Conservation (phyloP, 2,329 filamentous ascomycete genomes). For the Didymella exigua region DNA sequence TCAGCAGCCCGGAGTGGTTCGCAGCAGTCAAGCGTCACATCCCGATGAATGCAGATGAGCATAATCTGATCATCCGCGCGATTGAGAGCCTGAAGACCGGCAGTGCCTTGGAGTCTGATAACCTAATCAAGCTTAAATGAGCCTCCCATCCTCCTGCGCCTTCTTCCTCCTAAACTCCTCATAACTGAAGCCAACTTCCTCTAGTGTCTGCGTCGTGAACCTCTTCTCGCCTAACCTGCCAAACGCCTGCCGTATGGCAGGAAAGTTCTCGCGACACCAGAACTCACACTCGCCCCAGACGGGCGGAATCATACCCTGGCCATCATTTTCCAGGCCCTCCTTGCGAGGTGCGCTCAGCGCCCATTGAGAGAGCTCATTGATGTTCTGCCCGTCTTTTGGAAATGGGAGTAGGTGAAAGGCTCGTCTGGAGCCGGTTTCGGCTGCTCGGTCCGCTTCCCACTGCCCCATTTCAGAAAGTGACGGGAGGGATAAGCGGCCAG, state of each 20-base stretch:
- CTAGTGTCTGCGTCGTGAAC: slow-evolving; percentile 64
- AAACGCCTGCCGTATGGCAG: slow-evolving; percentile 74
- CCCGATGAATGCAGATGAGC: too few species aligned
- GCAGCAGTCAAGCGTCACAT: too few species aligned
- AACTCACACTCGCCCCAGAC: slow-evolving; percentile 72
- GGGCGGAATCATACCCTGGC: slow-evolving; percentile 69
- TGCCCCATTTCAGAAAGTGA: slow-evolving; percentile 65
- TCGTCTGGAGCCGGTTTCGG: slow-evolving; percentile 54
- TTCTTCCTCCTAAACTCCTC: slow-evolving; percentile 35
- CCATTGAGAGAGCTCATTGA: slow-evolving; percentile 72
- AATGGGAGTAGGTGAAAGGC: slow-evolving; percentile 62
- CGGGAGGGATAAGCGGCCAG: slow-evolving; percentile 71
- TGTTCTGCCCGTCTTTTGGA: slow-evolving; percentile 69
- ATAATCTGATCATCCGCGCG: too few species aligned
- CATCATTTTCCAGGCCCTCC: slow-evolving; percentile 50
- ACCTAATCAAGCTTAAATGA: too few species aligned
- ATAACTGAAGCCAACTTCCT: slow-evolving; percentile 74
- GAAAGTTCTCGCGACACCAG: slow-evolving; percentile 73
- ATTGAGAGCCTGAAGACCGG: too few species aligned
- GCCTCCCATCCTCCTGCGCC: slow-evolving; percentile 9
- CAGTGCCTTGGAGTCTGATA: too few species aligned
- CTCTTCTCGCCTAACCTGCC: slow-evolving; percentile 65
- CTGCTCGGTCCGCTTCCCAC: slow-evolving; percentile 64
- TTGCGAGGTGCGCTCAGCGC: slow-evolving; percentile 52
- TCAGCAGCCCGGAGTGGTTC: too few species aligned